A percentile compares a stretch with the other conserved stretches of the same genome.
Evolutionary conservation across 805 yeast species (phyloP).

Genomic region (Jamesozyma hellenica): DNA sequence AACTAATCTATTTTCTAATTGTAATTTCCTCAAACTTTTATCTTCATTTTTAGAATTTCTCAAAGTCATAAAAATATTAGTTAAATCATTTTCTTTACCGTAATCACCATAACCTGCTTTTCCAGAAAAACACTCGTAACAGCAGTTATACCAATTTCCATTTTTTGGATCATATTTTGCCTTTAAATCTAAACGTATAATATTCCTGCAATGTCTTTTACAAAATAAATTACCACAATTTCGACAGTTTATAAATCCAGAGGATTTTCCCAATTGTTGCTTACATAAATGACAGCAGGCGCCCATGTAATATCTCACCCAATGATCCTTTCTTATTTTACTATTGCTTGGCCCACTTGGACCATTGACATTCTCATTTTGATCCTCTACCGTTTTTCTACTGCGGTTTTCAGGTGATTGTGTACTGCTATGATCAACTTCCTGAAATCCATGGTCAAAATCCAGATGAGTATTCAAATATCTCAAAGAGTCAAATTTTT

Average conservation of each 20-base stretch:
- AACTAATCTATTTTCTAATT: conserved; percentile 51
- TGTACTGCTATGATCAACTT: not conserved
- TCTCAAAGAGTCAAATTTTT: conserved; percentile 40
- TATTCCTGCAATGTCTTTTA: conserved; percentile 47
- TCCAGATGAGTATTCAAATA: conserved; percentile 67
- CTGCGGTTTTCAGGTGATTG: too few species aligned
- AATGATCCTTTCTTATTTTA: conserved; percentile 28
- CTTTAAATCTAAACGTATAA: conserved; percentile 39
- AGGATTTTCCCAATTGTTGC: conserved; percentile 46
- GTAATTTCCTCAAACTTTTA: conserved; percentile 42
- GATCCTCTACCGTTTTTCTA: too few species aligned
- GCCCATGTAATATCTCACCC: conserved; percentile 8
- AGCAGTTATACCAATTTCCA: conserved; percentile 66
- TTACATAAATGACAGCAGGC: conserved; percentile 32
- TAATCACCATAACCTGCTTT: conserved; percentile 45
- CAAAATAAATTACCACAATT: conserved; percentile 70
- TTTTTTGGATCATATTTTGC: conserved; percentile 37
- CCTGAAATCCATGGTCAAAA: conserved; percentile 43
- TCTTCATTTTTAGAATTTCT: conserved; percentile 41
- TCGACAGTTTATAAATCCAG: conserved; percentile 49
- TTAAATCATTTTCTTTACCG: conserved; percentile 40
- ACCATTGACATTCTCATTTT: not conserved
- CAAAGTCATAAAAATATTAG: conserved; percentile 31
- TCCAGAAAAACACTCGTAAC: conserved; percentile 46
- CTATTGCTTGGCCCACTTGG: not conserved